Base-by-base conservation (phyloP, 2,329 filamentous ascomycete species). In the Mariannaea elegans region DNA sequence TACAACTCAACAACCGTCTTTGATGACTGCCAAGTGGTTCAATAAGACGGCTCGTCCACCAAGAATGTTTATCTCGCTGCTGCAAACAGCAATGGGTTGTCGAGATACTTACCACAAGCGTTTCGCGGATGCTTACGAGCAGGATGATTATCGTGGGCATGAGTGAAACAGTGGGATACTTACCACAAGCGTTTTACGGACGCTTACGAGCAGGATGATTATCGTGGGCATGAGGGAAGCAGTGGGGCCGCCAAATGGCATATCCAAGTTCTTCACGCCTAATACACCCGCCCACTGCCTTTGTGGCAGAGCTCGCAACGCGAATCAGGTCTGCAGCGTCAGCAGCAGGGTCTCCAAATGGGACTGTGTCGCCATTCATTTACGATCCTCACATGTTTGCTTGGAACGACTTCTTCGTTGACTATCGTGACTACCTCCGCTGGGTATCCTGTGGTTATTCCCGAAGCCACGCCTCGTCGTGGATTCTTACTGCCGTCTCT, bases 321-420 rank as follows among this genome's bases (percentile, higher is more conserved):
- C 61, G 52, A 65, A 65, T 59, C 56, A 53, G 62, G 65, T 53
- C 68, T 56, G 66, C 64, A 66, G 64, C 60, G 61, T 67, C 63
- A 69, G 58, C 63, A 67, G 63, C 38, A 69, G 66, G 65, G 68
- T 64, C 64, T 58, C 50, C 59, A 58, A 63, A 87, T 87, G 84
- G 83, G 80, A 77, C 84, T 72, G 87, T 97, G 62, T 97, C 93
- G 52, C 95, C 95, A 0, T 99, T 98, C 87, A 78, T 99, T 18
- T 99, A 97, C 87, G 99, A 99, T 79, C 95, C 95, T 23, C 95
- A 99, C 75, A 95, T 99, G 76, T 99, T 99, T 73, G 89, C 95
- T 0, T 99, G 95, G 95, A 93, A 92, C 76, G 95, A 99, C 75
- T 99, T 99, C 84, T 99, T 99, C 83, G 99, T 99, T 77, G 95